Evolutionary conservation across 139 green algal species (phyloP).

Genomic region (Chlamydomonas sphaeroides): DNA sequence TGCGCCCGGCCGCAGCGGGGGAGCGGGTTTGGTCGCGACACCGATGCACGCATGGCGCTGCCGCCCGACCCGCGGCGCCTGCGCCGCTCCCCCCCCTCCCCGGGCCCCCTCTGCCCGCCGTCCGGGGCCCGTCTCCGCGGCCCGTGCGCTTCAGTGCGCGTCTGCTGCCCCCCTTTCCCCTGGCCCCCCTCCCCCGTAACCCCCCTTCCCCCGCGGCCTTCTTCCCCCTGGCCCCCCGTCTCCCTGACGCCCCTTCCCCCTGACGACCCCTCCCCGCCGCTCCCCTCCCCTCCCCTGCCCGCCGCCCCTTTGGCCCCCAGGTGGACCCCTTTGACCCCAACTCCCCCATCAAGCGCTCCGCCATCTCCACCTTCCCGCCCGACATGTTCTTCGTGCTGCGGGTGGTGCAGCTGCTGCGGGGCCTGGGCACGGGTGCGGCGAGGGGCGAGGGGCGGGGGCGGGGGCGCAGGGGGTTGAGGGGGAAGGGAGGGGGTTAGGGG

Average conservation of each 20-base stretch:
- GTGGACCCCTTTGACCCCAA: slow-evolving; percentile 90
- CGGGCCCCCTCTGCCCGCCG: no score
- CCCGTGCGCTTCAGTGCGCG: no score
- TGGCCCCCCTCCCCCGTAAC: no score
- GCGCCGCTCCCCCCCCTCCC: no score
- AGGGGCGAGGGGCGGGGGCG: no score
- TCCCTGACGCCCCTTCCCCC: neutral
- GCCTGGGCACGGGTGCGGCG: slow-evolving; percentile 75
- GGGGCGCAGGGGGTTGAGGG: neutral
- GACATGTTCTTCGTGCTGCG: slow-evolving; percentile 98
- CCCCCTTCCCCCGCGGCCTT: neutral
- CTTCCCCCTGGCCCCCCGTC: neutral
- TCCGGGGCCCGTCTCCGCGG: no score
- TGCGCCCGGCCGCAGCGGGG: neutral
- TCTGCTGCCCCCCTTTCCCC: no score
- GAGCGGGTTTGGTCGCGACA: neutral
- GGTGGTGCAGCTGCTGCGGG: slow-evolving; percentile 87
- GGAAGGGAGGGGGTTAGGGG: neutral
- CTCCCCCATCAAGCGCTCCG: slow-evolving; percentile 85
- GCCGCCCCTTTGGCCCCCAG: slow-evolving; percentile 22
- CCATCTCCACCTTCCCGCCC: slow-evolving; percentile 88
- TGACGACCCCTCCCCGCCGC: neutral
- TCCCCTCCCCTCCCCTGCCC: neutral
- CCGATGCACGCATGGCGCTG: no score
- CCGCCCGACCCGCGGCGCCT: no score